Base-by-base conservation (phyloP, 306 rosid species). In the Castanea sativa region DNA sequence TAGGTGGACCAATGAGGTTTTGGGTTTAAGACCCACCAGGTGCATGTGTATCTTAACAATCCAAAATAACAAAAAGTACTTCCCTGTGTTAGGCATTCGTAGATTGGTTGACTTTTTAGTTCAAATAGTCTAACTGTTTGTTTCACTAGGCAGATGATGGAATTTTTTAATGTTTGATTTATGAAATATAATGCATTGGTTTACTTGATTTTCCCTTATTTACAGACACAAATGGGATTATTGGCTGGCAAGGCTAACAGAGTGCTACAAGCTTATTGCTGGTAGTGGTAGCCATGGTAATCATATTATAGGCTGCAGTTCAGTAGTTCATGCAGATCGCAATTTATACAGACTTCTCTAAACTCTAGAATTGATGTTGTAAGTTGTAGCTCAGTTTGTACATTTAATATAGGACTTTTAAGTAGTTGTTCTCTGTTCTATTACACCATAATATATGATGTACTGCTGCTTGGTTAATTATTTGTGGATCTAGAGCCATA, bases 261-360 rank as follows among this genome's bases (percentile, higher is more conserved):
- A 14, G 63, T 2, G 75, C 29, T 64, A 69, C 71, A 83, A 83
- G 73, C 83, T 83, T 60, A 75, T 83, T 41, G 86, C 83, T 60
- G 81, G 70, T 69, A 79, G 86, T 49, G 86, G 83, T 13, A 74
- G 69, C 74, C 86, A 83, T 19, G 83, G 80, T 79, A 49, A 49
- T 49, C 14, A 52, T 70, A 45, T 55, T 30, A 71, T 23, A 25
- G 23, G 20, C 53, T 32, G 35, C 11, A 6, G 19, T 59, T 45
- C 11, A 51, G 53, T 16, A 12, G 19, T 59, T 59, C 2, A 51
- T 30, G 1, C 27, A 6, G 1, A 14, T 76, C 51, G 65, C 9
- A 23, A 23, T 23, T 59, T 5, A 12, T 23, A 20, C 63, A 11
- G 15, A 10, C 65, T 59, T 23, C 30, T 59, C 65, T 8, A 23